Percentiles rank a stretch among this genome's conserved stretches.
phyloP scores from a whole-genome alignment of 257 asterid genomes.

The Echium plantagineum region DNA sequence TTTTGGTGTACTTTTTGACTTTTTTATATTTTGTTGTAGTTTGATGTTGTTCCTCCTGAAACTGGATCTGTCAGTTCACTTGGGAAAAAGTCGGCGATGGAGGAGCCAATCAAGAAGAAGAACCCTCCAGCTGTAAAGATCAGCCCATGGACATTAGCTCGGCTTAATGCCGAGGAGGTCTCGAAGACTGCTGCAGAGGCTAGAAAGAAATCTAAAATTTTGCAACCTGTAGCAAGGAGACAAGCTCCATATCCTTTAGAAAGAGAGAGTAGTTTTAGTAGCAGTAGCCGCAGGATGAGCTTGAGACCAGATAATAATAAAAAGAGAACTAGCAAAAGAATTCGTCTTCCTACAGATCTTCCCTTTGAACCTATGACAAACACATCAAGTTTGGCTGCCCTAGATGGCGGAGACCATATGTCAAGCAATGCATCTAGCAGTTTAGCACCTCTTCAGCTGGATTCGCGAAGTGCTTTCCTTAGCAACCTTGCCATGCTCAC shows the following conservation, averaged over 20 bases:
- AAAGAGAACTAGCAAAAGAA: conserved; percentile 63
- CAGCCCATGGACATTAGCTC: conserved; percentile 93
- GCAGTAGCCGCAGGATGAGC: conserved; percentile 48
- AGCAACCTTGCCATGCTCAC: conserved; percentile 26
- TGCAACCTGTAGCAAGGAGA: conserved; percentile 54
- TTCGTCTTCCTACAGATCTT: conserved; percentile 75
- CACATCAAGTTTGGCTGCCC: conserved; percentile 20
- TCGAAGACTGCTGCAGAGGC: conserved; percentile 97
- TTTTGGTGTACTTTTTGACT: background rate
- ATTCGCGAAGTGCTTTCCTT: conserved; percentile 49
- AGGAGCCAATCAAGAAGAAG: conserved; percentile 67
- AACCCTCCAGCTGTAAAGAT: conserved; percentile 73
- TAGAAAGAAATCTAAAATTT: conserved; percentile 71
- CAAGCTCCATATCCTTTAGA: conserved; percentile 34
- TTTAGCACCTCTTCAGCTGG: conserved; percentile 66
- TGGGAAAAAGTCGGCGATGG: conserved; percentile 48
- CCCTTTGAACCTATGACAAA: conserved; percentile 40
- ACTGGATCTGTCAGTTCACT: conserved; percentile 69
- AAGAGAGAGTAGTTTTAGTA: conserved; percentile 57
- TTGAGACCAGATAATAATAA: conserved; percentile 42
- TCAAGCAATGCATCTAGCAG: conserved; percentile 36
- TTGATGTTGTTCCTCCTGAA: conserved; percentile 83
- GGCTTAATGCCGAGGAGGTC: conserved; percentile 79
- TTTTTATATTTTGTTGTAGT: conserved; percentile 37
- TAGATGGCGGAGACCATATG: conserved; percentile 23